Percentiles rank a stretch among this genome's conserved stretches.
Conservation (phyloP, 768 basidiomycete species). For the Asterophora lycoperdoides region DNA sequence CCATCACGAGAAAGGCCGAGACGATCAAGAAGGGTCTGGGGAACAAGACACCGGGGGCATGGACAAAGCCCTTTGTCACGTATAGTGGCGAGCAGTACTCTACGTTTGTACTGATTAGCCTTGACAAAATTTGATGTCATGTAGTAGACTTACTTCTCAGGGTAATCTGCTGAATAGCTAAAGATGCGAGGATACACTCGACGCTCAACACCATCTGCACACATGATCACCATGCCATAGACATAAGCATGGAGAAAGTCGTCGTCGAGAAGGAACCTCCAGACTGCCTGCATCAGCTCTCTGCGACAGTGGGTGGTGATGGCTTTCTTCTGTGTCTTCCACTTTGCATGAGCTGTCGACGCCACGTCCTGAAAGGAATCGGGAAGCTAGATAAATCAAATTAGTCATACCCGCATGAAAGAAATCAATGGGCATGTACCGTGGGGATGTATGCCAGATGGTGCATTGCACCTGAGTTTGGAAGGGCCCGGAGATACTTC, state of each 20-base stretch:
- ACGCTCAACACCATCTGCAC: no score
- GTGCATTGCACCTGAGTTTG: no score
- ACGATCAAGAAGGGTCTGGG: conserved; percentile 22
- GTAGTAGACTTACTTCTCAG: conserved; percentile 32
- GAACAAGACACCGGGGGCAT: conserved; percentile 32
- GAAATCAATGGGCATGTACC: conserved; percentile 23
- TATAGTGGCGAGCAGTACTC: conserved; percentile 30
- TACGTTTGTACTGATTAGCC: not conserved
- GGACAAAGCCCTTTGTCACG: conserved; percentile 34
- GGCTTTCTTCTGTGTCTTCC: conserved; percentile 12
- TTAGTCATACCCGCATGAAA: not conserved
- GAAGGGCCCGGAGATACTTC: conserved; percentile 32
- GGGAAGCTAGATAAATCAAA: conserved; percentile 19
- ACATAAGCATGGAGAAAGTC: conserved; percentile 27
- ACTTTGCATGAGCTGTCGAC: conserved; percentile 4
- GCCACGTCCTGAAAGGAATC: conserved; percentile 25
- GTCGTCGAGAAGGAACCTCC: no score
- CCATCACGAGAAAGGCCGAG: conserved; percentile 27
- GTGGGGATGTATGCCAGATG: conserved; percentile 39
- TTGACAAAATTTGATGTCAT: not conserved
- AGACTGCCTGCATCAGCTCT: no score
- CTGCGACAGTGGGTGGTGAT: conserved; percentile 4
- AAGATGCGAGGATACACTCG: conserved; percentile 30
- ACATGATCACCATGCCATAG: conserved; percentile 33
- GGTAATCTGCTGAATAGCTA: conserved; percentile 31